A percentile compares a stretch with the other conserved stretches of the same genome.
These are phyloP conservation scores for Metschnikowia amazonensis DNA, from an alignment of 805 yeast species.

Conservation along the genomic window DNA sequence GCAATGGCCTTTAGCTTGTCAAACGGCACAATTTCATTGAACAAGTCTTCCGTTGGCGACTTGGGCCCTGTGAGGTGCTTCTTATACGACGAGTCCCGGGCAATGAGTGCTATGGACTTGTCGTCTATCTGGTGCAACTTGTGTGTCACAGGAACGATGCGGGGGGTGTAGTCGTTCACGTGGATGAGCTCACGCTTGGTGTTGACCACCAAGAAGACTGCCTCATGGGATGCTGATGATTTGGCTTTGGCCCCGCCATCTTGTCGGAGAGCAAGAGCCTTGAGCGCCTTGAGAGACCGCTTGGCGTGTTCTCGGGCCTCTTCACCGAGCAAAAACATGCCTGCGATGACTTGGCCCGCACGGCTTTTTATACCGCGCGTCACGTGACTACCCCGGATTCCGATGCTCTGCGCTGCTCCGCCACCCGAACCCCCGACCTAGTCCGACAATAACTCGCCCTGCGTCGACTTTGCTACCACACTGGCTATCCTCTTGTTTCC, in stretches of 20 bases:
- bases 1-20: slow-evolving; percentile 50
- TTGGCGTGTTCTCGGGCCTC: slow-evolving; percentile 20
- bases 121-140: slow-evolving; percentile 48
- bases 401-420: neutral
- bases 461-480: too few species aligned
- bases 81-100: slow-evolving; percentile 72
- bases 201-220: slow-evolving; percentile 44
- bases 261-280: slow-evolving; percentile 11
- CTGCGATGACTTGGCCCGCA: slow-evolving; percentile 2
- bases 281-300: slow-evolving; percentile 15
- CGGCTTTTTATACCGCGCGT: slow-evolving; percentile 1
- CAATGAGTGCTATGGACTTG: slow-evolving; percentile 54
- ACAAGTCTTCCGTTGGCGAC: slow-evolving; percentile 55
- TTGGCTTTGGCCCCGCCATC: neutral
- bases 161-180: slow-evolving; percentile 48
- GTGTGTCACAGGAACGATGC: slow-evolving; percentile 56
- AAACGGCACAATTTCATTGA: slow-evolving; percentile 58
- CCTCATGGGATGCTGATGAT: slow-evolving; percentile 13
- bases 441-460: too few species aligned
- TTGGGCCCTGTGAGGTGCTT: slow-evolving; percentile 45
- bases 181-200: slow-evolving; percentile 43
- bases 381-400: slow-evolving; percentile 8
- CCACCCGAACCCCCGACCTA: too few species aligned
- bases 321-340: slow-evolving; percentile 18
- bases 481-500: too few species aligned